Evolutionary conservation across 805 yeast genomes (phyloP), one percentile per base, ranked within the genome.

Genomic region (Candida taoyuanica): DNA sequence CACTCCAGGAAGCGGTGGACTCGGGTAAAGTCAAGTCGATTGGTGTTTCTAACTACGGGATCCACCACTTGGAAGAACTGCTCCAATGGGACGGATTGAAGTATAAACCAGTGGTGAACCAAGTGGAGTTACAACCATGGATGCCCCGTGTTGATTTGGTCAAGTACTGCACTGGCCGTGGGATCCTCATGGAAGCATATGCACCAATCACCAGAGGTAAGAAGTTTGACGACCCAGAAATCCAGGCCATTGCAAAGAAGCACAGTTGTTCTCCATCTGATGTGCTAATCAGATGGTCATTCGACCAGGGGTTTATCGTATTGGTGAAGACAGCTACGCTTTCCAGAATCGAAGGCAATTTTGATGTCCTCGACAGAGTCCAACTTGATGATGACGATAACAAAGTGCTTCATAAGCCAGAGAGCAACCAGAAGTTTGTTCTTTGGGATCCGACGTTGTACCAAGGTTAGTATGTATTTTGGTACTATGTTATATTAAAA

Each of bases 1-100:
- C 88, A 2, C 70, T 85, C 70, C 88, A 85, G 58, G 91, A 85
- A 47, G 77, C 76, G 17, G 80, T 77, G 16, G 74, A 69, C 20
- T 64, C 63, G 6, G 82, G 86, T 8, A 57, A 65, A 32, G 76
- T 81, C 37, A 73, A 69, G 50, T 70, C 84, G 12, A 76, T 85
- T 40, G 95, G 95, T 33, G 89, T 85, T 13, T 84, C 94, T 7
- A 84, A 84, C 62, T 85, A 70, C 52, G 85, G 86, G 33, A 53
- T 59, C 13, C 62, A 59, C 5, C 86, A 79, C 54, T 56, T 85
- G 17, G 71, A 78, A 41, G 82, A 81, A 55, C 60, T 85, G 31
- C 63, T 81, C 30, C 49, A 55, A 3, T 78, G 85, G 81, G 70
- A 70, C 3, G 75, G 67, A 2, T 53, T 75, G 44, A 70, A 60